Evolutionary conservation across 768 basidiomycete genomes (phyloP), one percentile per base, ranked within the genome.

Genomic region (Xanthoconium stramineum): DNA sequence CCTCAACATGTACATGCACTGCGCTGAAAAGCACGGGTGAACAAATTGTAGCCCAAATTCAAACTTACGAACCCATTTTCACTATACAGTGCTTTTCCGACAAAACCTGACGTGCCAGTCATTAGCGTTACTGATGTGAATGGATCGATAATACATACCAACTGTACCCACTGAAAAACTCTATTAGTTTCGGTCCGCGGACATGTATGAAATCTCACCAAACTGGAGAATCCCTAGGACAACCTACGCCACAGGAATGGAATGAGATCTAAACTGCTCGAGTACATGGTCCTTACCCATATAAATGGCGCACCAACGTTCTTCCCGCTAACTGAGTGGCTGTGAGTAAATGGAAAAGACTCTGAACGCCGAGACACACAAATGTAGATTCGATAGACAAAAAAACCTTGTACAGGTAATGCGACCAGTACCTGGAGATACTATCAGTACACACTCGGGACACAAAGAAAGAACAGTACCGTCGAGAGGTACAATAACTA

Each of bases 351-450:
- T 28, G 36, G 36, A 13, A 20, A 12, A 43, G 14, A 20, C n/a
- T 10, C 15, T 1, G 17, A 2, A 19, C 9, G 4, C 2, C 3
- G 12, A 36, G 9, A 60, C 62, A 17, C 32, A 63, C 62, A 53
- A 29, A 30, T 1, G 3, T 64, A 63, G 42, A 63, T 43, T 45
- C 62, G 58, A 35, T 61, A 30, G 12, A 64, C 42, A 30, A 63
- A 56, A 40, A 43, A 63, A 0, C 55, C 58, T 35, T 64, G 62
- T 0, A 52, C 38, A 35, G 15, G 33, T 6, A 44, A n/a, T 3
- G 63, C 10, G 19, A 52, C 48, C 19, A 57, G 7, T 1, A 6
- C 24, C 62, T 63, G 15, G 6, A 39, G 14, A 35, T 33, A 24
- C 24, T 24, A 45, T 65, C 20, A 62, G 8, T 1, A 1, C 15